These are phyloP conservation scores for Phlebiopsis flavidoalba DNA, from an alignment of 768 basidiomycete genomes.

Conservation along the genomic window DNA sequence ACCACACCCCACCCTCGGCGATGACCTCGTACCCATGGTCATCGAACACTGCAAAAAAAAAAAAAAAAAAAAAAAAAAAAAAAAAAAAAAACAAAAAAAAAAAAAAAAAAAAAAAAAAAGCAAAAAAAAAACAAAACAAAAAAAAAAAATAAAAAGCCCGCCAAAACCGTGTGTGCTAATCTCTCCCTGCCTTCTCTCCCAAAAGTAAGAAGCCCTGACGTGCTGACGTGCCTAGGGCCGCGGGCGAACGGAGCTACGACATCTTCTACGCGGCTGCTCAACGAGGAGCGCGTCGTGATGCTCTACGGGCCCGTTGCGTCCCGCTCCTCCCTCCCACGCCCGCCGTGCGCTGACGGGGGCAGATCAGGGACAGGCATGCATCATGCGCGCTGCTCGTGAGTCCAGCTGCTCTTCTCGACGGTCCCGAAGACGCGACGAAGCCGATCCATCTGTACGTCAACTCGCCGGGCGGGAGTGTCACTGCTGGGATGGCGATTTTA, in stretches of 20 bases:
- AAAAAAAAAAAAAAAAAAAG: too few species aligned
- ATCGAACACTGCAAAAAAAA: too few species aligned
- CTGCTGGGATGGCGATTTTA: constrained; percentile 95
- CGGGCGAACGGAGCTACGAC: constrained; percentile 88
- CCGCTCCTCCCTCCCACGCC: too few species aligned
- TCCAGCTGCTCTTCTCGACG: constrained; percentile 94
- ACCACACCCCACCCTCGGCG: constrained; percentile 34
- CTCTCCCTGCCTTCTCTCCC: too few species aligned
- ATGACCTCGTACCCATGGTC: constrained; percentile 83
- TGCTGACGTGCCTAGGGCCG: constrained; percentile 75
- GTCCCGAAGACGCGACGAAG: constrained; percentile 88
- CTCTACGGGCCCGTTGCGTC: constrained; percentile 82
- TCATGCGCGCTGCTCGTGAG: constrained; percentile 86
- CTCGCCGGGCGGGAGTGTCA: constrained; percentile 94
- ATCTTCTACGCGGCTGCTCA: constrained; percentile 91
- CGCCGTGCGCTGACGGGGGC: neutral
- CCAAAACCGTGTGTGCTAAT: too few species aligned
- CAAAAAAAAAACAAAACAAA: too few species aligned
- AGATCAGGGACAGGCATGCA: constrained; percentile 92
- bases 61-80: too few species aligned
- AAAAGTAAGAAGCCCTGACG: too few species aligned
- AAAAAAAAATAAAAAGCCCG: too few species aligned
- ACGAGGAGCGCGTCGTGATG: constrained; percentile 96
- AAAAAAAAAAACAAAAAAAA: too few species aligned
- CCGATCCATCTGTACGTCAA: constrained; percentile 98